Conservation (phyloP, 1,284 basidiomycete genomes). For the Moesziomyces antarcticus region DNA sequence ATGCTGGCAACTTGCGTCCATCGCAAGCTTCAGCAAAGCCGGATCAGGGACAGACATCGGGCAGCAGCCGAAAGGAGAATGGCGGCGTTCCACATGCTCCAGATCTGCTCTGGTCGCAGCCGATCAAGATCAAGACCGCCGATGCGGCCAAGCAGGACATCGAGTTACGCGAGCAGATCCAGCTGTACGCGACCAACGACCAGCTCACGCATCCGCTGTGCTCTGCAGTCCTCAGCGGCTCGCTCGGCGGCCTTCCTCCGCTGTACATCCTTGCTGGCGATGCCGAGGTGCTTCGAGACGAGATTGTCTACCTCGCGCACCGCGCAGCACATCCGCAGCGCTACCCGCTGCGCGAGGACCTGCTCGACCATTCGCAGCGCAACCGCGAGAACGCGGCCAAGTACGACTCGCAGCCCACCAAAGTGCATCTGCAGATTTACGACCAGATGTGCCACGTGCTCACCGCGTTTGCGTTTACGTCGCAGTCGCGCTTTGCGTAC, state of each 20-base stretch:
- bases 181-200: conserved; percentile 87
- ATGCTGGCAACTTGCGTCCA: conserved; percentile 15
- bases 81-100: conserved; percentile 39
- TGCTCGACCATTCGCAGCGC: conserved; percentile 70
- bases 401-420: conserved; percentile 75
- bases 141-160: conserved; percentile 30
- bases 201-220: conserved; percentile 86
- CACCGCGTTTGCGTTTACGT: conserved; percentile 69
- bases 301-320: conserved; percentile 86
- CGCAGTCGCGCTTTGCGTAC: conserved; percentile 68
- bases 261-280: conserved; percentile 84
- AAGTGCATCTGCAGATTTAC: conserved; percentile 84
- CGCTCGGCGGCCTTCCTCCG: conserved; percentile 90
- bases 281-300: conserved; percentile 87
- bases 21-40: background rate
- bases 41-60: background rate
- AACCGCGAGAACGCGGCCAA: conserved; percentile 65
- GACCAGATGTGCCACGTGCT: conserved; percentile 71
- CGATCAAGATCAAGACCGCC: conserved; percentile 37
- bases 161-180: conserved; percentile 74
- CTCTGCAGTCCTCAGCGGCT: conserved; percentile 78
- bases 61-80: background rate
- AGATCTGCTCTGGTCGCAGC: conserved; percentile 49
- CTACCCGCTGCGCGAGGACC: conserved; percentile 77
- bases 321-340: conserved; percentile 85